A percentile compares a stretch with the other conserved stretches of the same genome.
Evolutionary conservation across 257 asterid species (phyloP).

Genomic region (Fraxinus anomala): DNA sequence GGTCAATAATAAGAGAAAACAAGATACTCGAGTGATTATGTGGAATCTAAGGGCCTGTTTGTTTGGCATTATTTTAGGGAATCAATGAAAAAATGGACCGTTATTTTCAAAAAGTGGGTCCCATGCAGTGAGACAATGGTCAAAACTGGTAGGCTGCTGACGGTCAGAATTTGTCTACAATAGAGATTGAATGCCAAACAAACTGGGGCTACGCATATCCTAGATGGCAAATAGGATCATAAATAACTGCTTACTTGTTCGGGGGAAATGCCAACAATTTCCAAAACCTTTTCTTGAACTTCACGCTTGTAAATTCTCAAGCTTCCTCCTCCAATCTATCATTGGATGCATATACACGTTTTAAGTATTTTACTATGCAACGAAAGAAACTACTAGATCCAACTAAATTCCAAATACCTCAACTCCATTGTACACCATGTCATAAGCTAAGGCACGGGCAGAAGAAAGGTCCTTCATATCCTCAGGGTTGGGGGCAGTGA

Average conservation of each 20-base stretch:
- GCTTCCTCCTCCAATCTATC: constrained; percentile 97
- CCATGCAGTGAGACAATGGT: no score
- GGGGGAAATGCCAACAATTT: constrained; percentile 76
- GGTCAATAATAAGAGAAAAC: neutral
- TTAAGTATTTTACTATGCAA: neutral
- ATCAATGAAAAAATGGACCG: no score
- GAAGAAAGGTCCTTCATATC: constrained; percentile 79
- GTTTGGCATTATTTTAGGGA: no score
- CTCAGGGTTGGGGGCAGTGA: constrained; percentile 96
- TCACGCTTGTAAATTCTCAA: constrained; percentile 93
- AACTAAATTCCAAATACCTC: constrained; percentile 56
- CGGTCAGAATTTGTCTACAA: no score
- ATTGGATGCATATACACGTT: constrained; percentile 6
- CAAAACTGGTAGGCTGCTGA: no score
- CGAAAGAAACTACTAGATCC: constrained; percentile 4
- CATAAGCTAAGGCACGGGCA: constrained; percentile 98
- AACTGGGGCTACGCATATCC: no score
- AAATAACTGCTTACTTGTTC: constrained; percentile 57
- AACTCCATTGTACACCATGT: constrained; percentile 97
- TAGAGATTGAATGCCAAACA: no score
- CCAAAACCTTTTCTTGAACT: constrained; percentile 86
- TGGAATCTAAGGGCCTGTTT: no score
- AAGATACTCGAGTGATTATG: no score
- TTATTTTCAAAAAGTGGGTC: no score
- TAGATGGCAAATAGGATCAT: constrained; percentile 10